Conservation (phyloP, 225 moss, liverwort and hornwort genomes). For the Pseudoscleropodium purum region DNA sequence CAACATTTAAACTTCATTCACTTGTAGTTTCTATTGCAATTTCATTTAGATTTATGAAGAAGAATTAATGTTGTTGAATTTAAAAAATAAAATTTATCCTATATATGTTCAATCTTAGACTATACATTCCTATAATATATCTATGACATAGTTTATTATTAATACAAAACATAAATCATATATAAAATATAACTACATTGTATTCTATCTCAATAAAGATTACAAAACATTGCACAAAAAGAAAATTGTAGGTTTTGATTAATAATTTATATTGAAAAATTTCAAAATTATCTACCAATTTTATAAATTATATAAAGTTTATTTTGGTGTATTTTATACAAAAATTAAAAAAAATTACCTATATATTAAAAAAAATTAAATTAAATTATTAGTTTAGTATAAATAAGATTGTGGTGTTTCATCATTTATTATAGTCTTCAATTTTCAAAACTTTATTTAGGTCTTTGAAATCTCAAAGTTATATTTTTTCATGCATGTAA, state of each 20-base stretch:
- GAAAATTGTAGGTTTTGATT: too few relatives aligned
- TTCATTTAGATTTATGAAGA: background rate
- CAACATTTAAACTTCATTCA: background rate
- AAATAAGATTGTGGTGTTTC: background rate
- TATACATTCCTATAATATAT: too few relatives aligned
- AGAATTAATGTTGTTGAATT: background rate
- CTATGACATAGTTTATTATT: too few relatives aligned
- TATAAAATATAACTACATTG: background rate
- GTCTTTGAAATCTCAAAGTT: too few relatives aligned
- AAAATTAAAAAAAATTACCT: too few relatives aligned
- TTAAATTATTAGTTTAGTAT: too few relatives aligned
- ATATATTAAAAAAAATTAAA: too few relatives aligned
- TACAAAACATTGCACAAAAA: background rate
- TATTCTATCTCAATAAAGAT: background rate
- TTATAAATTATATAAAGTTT: background rate
- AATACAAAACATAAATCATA: background rate
- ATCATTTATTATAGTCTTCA: background rate
- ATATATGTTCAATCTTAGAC: rapidly evolving
- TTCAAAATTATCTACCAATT: background rate
- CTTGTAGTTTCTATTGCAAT: background rate
- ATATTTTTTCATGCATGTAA: too few relatives aligned
- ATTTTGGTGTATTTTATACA: background rate
- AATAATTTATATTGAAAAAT: too few relatives aligned
- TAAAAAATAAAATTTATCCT: background rate
- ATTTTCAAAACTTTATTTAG: too few relatives aligned